Evolutionary conservation across 1,284 basidiomycete genomes (phyloP).

Genomic region (Afroboletus lepidellus): DNA sequence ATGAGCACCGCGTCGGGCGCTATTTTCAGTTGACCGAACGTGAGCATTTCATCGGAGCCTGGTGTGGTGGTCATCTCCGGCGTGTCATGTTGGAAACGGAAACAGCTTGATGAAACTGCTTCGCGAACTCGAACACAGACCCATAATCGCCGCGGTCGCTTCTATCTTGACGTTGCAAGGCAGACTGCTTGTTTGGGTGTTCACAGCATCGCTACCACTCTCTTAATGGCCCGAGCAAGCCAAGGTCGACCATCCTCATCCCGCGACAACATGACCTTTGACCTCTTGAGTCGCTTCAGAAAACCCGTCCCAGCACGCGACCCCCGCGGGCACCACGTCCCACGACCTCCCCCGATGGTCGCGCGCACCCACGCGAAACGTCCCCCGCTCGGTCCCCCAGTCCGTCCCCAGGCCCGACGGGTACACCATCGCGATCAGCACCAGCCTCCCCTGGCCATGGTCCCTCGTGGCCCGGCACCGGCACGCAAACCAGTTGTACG

Average conservation of each 20-base stretch:
- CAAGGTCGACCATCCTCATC: conserved; percentile 6
- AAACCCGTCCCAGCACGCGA: conserved; percentile 19
- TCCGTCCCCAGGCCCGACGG: conserved; percentile 21
- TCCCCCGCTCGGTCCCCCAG: conserved; percentile 17
- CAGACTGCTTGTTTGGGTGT: conserved; percentile 26
- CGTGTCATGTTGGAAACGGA: conserved; percentile 21
- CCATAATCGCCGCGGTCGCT: conserved; percentile 28
- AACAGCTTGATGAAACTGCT: conserved; percentile 30
- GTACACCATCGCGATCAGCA: conserved; percentile 19
- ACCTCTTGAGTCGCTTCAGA: conserved; percentile 29
- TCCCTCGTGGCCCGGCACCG: conserved; percentile 11
- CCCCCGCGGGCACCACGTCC: conserved; percentile 16
- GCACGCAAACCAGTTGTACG: conserved; percentile 16
- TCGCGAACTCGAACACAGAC: conserved; percentile 28
- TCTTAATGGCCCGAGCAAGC: conserved; percentile 32
- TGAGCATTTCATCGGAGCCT: conserved; percentile 14
- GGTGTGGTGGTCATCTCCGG: conserved; percentile 32
- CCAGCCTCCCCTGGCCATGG: conserved; percentile 8
- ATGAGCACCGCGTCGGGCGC: conserved; percentile 26
- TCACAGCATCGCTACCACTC: conserved; percentile 26
- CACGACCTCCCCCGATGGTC: conserved; percentile 16
- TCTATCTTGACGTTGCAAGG: conserved; percentile 32
- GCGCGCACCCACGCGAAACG: conserved; percentile 21
- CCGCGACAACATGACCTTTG: conserved; percentile 25
- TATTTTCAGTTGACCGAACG: conserved; percentile 17